phyloP scores from a whole-genome alignment of 495 filamentous ascomycete genomes.

The Penicillium cinerascens region DNA sequence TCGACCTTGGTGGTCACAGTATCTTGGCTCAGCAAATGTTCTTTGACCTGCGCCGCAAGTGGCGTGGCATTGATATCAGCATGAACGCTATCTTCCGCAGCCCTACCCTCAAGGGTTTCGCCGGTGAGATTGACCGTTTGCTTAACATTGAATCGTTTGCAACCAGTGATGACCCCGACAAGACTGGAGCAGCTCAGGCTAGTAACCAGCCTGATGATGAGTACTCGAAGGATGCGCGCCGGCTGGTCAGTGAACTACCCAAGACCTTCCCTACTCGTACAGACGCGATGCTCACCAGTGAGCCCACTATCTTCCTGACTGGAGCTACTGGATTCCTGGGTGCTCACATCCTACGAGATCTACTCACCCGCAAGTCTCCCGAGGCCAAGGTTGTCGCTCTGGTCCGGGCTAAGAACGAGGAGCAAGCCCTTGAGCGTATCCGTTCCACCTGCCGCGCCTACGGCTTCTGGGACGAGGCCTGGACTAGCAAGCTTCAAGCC shows the following conservation, averaged over 20 bases:
- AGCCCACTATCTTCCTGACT: slow-evolving; percentile 72
- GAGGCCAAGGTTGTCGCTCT: slow-evolving; percentile 68
- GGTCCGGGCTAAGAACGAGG: slow-evolving; percentile 62
- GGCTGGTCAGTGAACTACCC: slow-evolving; percentile 52
- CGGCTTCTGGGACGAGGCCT: slow-evolving; percentile 73
- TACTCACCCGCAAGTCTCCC: slow-evolving; percentile 59
- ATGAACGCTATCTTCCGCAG: slow-evolving; percentile 75
- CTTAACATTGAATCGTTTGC: slow-evolving; percentile 38
- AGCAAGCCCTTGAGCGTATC: slow-evolving; percentile 50
- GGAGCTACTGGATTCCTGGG: slow-evolving; percentile 92
- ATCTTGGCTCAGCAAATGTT: slow-evolving; percentile 86
- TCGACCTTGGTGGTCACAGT: slow-evolving; percentile 84
- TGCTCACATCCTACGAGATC: slow-evolving; percentile 71
- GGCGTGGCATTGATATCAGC: slow-evolving; percentile 61
- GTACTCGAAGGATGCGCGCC: slow-evolving; percentile 65
- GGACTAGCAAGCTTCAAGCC: slow-evolving; percentile 58
- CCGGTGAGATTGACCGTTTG: slow-evolving; percentile 67
- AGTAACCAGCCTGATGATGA: slow-evolving; percentile 46
- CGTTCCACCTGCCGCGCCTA: slow-evolving; percentile 53
- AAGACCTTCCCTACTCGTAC: slow-evolving; percentile 28
- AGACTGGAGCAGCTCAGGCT: slow-evolving; percentile 18
- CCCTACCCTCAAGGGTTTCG: slow-evolving; percentile 70
- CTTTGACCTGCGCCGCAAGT: slow-evolving; percentile 61
- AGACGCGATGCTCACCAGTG: slow-evolving; percentile 24
- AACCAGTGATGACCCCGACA: slow-evolving; percentile 28